Evolutionary conservation across 495 filamentous ascomycete species (phyloP).

Genomic region (Podospora pseudoanserina): DNA sequence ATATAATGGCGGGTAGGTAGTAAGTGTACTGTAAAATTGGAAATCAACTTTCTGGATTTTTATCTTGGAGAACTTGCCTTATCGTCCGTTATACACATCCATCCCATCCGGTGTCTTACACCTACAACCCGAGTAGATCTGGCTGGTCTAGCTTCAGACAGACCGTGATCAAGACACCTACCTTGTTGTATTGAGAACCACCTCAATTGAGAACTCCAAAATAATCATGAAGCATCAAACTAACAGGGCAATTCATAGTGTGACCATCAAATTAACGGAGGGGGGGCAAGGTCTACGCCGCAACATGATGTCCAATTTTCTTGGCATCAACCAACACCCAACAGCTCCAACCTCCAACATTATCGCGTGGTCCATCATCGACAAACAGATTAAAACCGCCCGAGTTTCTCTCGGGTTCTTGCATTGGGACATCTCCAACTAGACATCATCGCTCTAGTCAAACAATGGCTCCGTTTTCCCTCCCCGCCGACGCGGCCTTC

Average conservation of each 20-base stretch:
- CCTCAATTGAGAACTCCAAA: neutral
- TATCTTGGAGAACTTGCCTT: no score
- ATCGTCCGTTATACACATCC: no score
- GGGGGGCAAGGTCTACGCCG: neutral
- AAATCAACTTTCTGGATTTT: no score
- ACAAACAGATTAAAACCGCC: neutral
- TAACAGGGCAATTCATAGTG: neutral
- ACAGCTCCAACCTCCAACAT: neutral
- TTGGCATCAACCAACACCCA: constrained; percentile 4
- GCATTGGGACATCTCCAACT: neutral
- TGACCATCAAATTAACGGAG: neutral
- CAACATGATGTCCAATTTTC: neutral
- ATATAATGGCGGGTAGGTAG: no score
- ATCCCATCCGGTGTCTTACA: neutral
- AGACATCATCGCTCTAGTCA: constrained; percentile 3
- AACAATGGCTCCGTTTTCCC: neutral
- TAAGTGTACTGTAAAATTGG: no score
- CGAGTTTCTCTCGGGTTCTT: neutral
- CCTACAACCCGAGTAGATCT: neutral
- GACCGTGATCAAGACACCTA: no score
- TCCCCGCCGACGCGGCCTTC: neutral
- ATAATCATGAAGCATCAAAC: neutral
- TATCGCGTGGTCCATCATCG: constrained; percentile 1
- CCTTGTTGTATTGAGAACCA: no score
- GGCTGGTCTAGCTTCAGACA: no score